Percentiles rank a stretch among this genome's conserved stretches.
phyloP scores from a whole-genome alignment of 1,139 yeast genomes.

The Debaryomyces fabryi region DNA sequence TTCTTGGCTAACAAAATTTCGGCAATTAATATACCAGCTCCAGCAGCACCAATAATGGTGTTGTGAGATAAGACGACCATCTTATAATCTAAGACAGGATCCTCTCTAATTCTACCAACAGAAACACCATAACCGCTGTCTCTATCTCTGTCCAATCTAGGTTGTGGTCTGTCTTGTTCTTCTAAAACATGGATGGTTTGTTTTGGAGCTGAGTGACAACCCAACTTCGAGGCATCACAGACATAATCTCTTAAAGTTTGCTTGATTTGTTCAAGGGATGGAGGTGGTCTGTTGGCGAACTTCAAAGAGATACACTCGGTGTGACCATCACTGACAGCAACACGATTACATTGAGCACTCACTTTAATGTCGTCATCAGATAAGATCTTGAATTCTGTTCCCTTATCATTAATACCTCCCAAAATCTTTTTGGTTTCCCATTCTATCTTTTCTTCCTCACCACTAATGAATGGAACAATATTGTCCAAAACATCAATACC shows the following conservation, averaged over 20 bases:
- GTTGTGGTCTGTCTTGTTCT: conserved; percentile 94
- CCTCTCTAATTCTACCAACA: conserved; percentile 93
- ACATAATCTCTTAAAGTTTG: conserved; percentile 67
- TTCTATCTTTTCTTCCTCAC: conserved; percentile 98
- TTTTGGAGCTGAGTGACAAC: conserved; percentile 91
- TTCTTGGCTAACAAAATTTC: conserved; percentile 82
- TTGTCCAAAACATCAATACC: conserved; percentile 95
- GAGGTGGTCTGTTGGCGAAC: conserved; percentile 82
- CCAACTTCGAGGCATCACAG: conserved; percentile 79
- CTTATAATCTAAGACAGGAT: conserved; percentile 89
- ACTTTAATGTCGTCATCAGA: conserved; percentile 76
- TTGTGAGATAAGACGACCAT: conserved; percentile 96
- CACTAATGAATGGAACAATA: conserved; percentile 90
- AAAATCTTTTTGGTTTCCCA: conserved; percentile 97
- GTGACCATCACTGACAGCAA: conserved; percentile 97
- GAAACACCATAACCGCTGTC: conserved; percentile 94
- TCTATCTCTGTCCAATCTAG: conserved; percentile 94
- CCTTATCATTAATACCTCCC: conserved; percentile 60
- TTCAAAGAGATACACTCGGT: conserved; percentile 91
- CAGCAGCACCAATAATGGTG: conserved; percentile 98
- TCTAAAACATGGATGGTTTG: conserved; percentile 90
- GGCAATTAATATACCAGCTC: conserved; percentile 97
- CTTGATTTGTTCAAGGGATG: conserved; percentile 80
- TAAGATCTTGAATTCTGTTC: conserved; percentile 61
- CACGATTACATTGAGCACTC: conserved; percentile 96